Conservation (phyloP, 305 asterid species). For the Rubia occidens region DNA sequence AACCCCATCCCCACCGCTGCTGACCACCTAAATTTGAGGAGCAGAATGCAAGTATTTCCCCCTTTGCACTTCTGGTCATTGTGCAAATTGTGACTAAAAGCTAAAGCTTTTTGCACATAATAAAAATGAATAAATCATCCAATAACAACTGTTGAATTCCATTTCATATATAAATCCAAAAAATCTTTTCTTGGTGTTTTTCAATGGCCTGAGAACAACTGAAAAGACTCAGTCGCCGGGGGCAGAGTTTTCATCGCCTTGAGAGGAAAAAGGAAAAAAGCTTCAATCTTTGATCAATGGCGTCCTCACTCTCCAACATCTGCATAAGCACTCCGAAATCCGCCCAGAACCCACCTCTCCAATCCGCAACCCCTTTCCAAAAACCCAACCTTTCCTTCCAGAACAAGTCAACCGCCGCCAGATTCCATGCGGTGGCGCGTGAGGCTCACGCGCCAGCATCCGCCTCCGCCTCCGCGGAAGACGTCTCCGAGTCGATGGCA, state of each 20-base stretch:
- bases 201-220: conserved; percentile 9
- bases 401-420: conserved; percentile 11
- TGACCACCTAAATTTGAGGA: too few species aligned
- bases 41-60: too few species aligned
- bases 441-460: conserved; percentile 44
- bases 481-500: conserved; percentile 17
- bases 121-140: background rate
- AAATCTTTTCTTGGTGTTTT: background rate
- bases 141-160: conserved; percentile 2
- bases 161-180: background rate
- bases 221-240: background rate
- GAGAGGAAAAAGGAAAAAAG: background rate
- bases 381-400: conserved; percentile 15
- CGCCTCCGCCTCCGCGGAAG: conserved; percentile 20
- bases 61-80: too few species aligned
- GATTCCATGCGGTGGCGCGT: conserved; percentile 63
- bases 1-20: too few species aligned
- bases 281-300: conserved; percentile 15
- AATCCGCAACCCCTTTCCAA: conserved; percentile 9
- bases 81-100: background rate
- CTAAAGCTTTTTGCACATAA: background rate
- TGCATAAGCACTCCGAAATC: conserved; percentile 16
- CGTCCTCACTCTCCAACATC: conserved; percentile 26
- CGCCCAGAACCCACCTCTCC: conserved; percentile 22
- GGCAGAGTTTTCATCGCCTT: conserved; percentile 14